Conservation (phyloP, 2,329 filamentous ascomycete species). For the Penicillium sp. region DNA sequence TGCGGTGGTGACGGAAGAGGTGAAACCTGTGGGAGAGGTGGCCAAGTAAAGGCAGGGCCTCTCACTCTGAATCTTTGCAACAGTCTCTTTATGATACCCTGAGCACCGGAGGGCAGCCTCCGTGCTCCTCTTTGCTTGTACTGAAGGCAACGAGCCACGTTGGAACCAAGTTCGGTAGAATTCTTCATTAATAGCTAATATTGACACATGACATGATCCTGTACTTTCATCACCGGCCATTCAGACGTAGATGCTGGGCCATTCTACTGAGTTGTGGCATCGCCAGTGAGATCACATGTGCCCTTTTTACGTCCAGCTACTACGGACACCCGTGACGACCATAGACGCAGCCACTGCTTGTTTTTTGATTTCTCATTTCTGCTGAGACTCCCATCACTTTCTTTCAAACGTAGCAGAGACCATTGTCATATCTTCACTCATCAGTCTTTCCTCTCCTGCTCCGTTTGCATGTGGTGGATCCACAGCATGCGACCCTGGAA, state of each 20-base stretch:
- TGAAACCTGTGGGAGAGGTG: slow-evolving; percentile 9
- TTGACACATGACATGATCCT: neutral
- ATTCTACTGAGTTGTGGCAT: too few relatives aligned
- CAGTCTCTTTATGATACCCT: slow-evolving; percentile 21
- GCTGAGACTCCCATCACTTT: too few relatives aligned
- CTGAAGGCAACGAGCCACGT: slow-evolving; percentile 4
- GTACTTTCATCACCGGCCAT: neutral
- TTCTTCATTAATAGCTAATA: neutral
- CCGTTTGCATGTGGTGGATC: neutral
- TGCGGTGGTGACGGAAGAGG: slow-evolving; percentile 10
- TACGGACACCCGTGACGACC: too few relatives aligned
- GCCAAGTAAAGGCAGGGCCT: neutral
- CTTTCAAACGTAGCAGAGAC: too few relatives aligned
- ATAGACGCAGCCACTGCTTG: too few relatives aligned
- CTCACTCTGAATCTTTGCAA: slow-evolving; percentile 1
- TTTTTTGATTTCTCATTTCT: too few relatives aligned
- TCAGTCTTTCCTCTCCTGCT: neutral
- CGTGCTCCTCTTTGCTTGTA: slow-evolving; percentile 14
- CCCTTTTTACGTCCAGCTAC: too few relatives aligned
- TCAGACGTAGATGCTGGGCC: too few relatives aligned
- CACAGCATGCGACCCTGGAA: slow-evolving; percentile 13
- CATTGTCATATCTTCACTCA: neutral
- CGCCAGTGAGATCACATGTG: too few relatives aligned
- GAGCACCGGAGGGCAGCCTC: slow-evolving; percentile 10
- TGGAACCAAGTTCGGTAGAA: neutral